Conservation (phyloP, 2,329 filamentous ascomycete species). For the Rosellinia necatrix region DNA sequence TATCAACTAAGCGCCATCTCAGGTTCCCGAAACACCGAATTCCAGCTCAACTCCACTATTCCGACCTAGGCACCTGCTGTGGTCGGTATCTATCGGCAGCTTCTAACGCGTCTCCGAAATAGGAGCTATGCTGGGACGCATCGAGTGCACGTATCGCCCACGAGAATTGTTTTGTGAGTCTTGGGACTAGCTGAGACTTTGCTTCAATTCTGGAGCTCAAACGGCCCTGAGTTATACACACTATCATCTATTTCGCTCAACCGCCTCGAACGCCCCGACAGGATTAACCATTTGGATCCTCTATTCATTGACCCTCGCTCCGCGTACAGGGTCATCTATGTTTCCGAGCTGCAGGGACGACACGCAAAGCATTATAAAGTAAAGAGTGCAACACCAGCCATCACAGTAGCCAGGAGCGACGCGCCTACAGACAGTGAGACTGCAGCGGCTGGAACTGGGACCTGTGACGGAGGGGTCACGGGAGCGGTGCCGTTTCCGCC, state of each 20-base stretch:
- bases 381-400: slow-evolving; percentile 34
- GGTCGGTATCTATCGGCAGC: slow-evolving; percentile 1
- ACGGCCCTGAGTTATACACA: not conserved
- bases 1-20: not conserved
- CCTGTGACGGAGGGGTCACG: slow-evolving; percentile 24
- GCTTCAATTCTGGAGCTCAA: not conserved
- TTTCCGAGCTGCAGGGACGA: not conserved
- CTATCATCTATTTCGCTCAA: not conserved
- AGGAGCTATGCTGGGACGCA: slow-evolving; percentile 2
- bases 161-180: not conserved
- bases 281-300: not conserved
- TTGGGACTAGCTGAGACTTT: no score
- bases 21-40: slow-evolving; percentile 28
- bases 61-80: slow-evolving; percentile 8
- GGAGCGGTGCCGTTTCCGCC: slow-evolving; percentile 23
- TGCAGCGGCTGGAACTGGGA: slow-evolving; percentile 24
- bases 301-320: not conserved
- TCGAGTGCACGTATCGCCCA: not conserved
- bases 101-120: slow-evolving; percentile 10
- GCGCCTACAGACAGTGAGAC: slow-evolving; percentile 30
- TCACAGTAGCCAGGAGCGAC: slow-evolving; percentile 30
- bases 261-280: not conserved
- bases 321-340: not conserved
- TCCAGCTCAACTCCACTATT: slow-evolving; percentile 8
- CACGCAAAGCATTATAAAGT: slow-evolving; percentile 26